Evolutionary conservation across 805 yeast species (phyloP).

Genomic region (Ogataea haglerorum): DNA sequence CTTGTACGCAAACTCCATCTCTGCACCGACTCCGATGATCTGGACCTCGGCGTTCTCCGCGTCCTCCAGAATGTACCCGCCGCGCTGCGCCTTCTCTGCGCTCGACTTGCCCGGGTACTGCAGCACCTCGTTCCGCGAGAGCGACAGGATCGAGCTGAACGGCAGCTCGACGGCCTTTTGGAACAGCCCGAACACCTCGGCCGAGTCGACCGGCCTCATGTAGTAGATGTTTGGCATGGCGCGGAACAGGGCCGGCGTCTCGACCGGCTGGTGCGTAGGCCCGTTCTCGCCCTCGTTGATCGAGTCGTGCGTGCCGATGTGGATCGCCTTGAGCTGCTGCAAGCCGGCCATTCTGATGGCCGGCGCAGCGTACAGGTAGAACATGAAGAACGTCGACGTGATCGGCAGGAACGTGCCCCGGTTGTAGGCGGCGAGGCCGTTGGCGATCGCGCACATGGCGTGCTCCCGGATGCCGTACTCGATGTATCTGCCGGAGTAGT

Average conservation of each 20-base stretch:
- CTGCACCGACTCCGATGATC: conserved; percentile 92
- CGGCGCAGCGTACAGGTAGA: conserved; percentile 81
- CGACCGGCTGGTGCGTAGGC: conserved; percentile 91
- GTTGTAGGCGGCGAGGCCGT: conserved; percentile 91
- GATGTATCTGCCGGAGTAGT: conserved; percentile 87
- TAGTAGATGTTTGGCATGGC: conserved; percentile 78
- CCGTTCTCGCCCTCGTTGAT: conserved; percentile 92
- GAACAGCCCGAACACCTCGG: conserved; percentile 82
- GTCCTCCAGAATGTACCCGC: conserved; percentile 80
- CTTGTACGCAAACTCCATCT: conserved; percentile 77
- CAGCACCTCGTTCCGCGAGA: conserved; percentile 84
- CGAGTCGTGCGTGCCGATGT: conserved; percentile 90
- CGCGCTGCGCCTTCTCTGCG: conserved; percentile 86
- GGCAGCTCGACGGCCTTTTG: conserved; percentile 57
- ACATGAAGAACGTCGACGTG: conserved; percentile 68
- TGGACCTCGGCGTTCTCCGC: conserved; percentile 58
- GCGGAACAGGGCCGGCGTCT: conserved; percentile 66
- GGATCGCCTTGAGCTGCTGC: conserved; percentile 75
- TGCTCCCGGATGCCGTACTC: conserved; percentile 99
- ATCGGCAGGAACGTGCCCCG: conserved; percentile 80
- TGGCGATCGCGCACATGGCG: conserved; percentile 97
- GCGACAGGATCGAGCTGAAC: conserved; percentile 64
- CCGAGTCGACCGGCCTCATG: conserved; percentile 94
- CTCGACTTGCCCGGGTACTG: conserved; percentile 87
- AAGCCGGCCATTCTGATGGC: conserved; percentile 83